Evolutionary conservation across 1,284 basidiomycete species (phyloP), one percentile per base, ranked within the genome.

Genomic region (Ganoderma sp.): DNA sequence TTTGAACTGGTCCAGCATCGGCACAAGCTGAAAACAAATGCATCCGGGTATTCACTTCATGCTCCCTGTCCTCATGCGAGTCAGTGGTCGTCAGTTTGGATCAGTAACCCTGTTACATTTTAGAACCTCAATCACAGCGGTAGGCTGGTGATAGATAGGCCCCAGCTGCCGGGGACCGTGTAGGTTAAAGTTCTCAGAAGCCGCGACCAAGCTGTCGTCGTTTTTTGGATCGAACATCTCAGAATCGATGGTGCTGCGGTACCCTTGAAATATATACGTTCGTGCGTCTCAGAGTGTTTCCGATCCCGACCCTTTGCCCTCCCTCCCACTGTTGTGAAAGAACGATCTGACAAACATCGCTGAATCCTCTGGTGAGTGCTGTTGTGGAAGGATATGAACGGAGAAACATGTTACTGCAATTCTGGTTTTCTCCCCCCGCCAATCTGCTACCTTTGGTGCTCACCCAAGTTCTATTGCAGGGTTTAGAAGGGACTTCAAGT

Each of bases 221-320:
- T 58, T 34, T 9, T 37, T 58, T n/a, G n/a, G 10, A 34, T 56
- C 32, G 54, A 32, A 56, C 54, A 15, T 15, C 28, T 56, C 56
- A 5, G 56, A 37, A 37, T 58, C 41, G 28, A 57, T 8, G 39
- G 59, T 67, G 64, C 67, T 68, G 67, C 67, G 67, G 67, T 48
- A 69, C 25, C 25, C 58, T 60, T 39, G 58, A 43, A 34, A 52
- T 43, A 48, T 43, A 52, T 60, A 59, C 39, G 19, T 34, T 39
- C 56, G n/a, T 58, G n/a, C 10, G 56, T 39, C 17, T n/a, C 32
- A 8, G 54, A 8, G 19, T 32, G 37, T 42, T 45, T 52, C 43
- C 43, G 52, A 48, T 45, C 17, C 14, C 34, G n/a, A 37, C 39
- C 56, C 15, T 58, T 19, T 39, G 7, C n/a, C 4, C n/a, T 19